Percentiles rank a stretch among this genome's conserved stretches.
These are phyloP conservation scores for Boletus barrowsii DNA, from an alignment of 768 basidiomycete genomes.

Conservation along the genomic window DNA sequence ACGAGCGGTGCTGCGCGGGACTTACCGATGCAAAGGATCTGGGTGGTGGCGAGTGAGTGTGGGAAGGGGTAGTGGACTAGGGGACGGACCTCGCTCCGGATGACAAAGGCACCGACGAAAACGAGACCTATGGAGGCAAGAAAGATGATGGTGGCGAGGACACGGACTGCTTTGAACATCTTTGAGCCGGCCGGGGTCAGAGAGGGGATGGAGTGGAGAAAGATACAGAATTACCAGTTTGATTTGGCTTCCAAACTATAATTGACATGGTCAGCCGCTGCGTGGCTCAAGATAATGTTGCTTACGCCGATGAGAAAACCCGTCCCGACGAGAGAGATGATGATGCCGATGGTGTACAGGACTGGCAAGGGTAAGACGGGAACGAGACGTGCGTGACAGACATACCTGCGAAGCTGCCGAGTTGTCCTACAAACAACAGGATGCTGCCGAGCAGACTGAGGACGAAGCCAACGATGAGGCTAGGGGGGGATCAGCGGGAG, in stretches of 20 bases:
- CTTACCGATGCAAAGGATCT: slow-evolving; percentile 70
- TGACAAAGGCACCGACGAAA: slow-evolving; percentile 82
- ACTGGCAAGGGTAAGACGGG: slow-evolving; percentile 40
- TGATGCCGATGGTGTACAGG: slow-evolving; percentile 77
- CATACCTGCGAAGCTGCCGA: slow-evolving; percentile 74
- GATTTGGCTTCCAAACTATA: slow-evolving; percentile 72
- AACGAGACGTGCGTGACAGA: slow-evolving; percentile 31
- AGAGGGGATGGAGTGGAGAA: not conserved
- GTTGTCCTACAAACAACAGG: slow-evolving; percentile 68
- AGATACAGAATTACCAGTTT: slow-evolving; percentile 56
- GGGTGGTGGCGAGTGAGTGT: not conserved
- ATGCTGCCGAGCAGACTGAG: slow-evolving; percentile 78
- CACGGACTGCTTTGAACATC: slow-evolving; percentile 95
- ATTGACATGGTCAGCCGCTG: slow-evolving; percentile 1
- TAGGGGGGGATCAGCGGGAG: slow-evolving; percentile 28
- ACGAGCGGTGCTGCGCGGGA: not conserved
- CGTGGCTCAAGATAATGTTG: slow-evolving; percentile 8
- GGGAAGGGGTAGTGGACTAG: not conserved
- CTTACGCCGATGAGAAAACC: slow-evolving; percentile 89
- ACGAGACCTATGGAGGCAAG: slow-evolving; percentile 77
- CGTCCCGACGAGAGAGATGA: slow-evolving; percentile 81
- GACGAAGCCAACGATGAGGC: slow-evolving; percentile 71
- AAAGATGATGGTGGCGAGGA: slow-evolving; percentile 77
- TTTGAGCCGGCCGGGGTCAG: slow-evolving; percentile 25
- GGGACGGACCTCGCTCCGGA: slow-evolving; percentile 57